A percentile compares a stretch with the other conserved stretches of the same genome.
These are phyloP conservation scores for Durusdinium trenchii DNA, from an alignment of 73 alveolate species.

Conservation along the genomic window DNA sequence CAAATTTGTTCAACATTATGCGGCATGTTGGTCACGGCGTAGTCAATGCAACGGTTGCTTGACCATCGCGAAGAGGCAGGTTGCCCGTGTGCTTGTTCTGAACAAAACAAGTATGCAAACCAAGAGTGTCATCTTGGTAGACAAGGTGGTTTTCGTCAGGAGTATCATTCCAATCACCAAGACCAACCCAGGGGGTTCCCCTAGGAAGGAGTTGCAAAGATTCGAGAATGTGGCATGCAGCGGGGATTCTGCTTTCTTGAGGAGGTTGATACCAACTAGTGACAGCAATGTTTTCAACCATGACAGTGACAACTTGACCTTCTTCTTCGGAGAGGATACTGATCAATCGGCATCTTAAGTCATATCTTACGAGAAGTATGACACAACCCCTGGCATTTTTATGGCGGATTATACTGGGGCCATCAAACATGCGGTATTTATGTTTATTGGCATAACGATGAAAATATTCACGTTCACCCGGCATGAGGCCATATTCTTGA, in stretches of 20 bases:
- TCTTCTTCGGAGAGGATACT: background rate
- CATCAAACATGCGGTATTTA: background rate
- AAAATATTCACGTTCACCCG: background rate
- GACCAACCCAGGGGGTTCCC: background rate
- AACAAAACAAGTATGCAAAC: background rate
- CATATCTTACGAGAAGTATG: background rate
- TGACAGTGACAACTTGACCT: conserved; percentile 23
- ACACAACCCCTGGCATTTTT: conserved; percentile 33
- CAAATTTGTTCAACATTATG: too few species aligned
- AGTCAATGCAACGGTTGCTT: background rate
- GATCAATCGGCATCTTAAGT: conserved; percentile 10
- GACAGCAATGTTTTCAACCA: conserved; percentile 17
- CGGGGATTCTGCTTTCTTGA: background rate
- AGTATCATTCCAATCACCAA: background rate
- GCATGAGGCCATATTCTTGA: background rate
- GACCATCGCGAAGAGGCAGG: background rate
- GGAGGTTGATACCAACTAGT: background rate
- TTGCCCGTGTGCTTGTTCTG: background rate
- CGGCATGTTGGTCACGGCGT: background rate
- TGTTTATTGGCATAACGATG: background rate
- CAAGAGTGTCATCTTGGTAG: background rate
- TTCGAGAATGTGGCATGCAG: background rate
- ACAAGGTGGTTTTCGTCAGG: background rate
- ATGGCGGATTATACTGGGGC: background rate
- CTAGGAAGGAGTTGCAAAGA: background rate